These are phyloP conservation scores for Aspergillus niger DNA, from an alignment of 2,329 filamentous ascomycete species.

Conservation along the genomic window DNA sequence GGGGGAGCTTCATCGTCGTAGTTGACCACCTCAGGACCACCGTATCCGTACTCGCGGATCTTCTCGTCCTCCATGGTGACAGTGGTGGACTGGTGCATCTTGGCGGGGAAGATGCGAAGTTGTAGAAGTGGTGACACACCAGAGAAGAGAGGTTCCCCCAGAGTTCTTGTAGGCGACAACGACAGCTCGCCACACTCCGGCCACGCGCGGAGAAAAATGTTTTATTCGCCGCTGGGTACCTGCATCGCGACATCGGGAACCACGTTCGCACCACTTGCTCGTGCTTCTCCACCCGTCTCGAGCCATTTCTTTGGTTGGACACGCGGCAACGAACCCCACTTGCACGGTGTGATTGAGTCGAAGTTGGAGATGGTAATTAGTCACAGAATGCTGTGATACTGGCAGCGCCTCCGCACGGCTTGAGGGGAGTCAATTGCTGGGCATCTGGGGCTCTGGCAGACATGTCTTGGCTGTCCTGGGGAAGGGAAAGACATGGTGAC, in stretches of 20 bases:
- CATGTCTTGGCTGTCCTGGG: constrained; percentile 10
- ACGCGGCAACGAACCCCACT: not conserved
- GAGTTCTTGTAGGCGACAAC: not conserved
- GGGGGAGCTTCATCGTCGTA: constrained; percentile 11
- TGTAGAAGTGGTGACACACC: not conserved
- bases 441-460: constrained; percentile 4
- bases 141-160: not conserved
- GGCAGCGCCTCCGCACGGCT: not conserved
- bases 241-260: constrained; percentile 11
- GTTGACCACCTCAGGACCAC: constrained; percentile 6
- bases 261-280: constrained; percentile 5
- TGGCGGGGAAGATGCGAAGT: not conserved
- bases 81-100: constrained; percentile 5
- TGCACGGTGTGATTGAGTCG: not conserved
- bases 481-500: not conserved
- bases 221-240: constrained; percentile 6
- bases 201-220: constrained; percentile 1
- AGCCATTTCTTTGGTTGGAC: constrained; percentile 1
- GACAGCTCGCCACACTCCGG: constrained; percentile 3
- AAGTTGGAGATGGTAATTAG: constrained; percentile 1
- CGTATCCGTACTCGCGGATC: constrained; percentile 2
- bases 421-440: not conserved
- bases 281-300: not conserved
- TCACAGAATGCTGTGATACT: constrained; percentile 1
- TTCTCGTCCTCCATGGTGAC: constrained; percentile 8